These are phyloP conservation scores for Trichoderma aggressivum DNA, from an alignment of 2,329 filamentous ascomycete genomes.

Conservation along the genomic window DNA sequence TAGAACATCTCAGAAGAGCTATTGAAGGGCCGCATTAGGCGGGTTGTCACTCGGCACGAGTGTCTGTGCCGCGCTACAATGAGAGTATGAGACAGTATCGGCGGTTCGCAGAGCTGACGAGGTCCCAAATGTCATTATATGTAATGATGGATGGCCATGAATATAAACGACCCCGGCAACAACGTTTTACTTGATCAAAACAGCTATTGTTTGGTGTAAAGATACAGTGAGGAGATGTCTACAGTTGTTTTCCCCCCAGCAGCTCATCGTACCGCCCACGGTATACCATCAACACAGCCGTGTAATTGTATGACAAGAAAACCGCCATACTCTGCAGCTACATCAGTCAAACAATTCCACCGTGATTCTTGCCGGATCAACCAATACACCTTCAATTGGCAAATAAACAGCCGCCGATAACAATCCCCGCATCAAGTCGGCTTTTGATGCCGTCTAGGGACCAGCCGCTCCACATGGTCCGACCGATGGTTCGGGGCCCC, in stretches of 20 bases:
- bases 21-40: background rate
- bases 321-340: background rate
- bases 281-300: background rate
- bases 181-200: background rate
- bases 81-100: background rate
- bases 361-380: background rate
- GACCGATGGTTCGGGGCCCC: background rate
- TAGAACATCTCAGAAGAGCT: background rate
- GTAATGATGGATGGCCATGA: background rate
- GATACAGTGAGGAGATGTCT: background rate
- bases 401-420: background rate
- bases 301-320: background rate
- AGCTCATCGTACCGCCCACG: background rate
- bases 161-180: background rate
- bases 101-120: background rate
- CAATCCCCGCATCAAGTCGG: slow-evolving; percentile 3
- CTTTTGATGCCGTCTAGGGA: slow-evolving; percentile 15
- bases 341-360: background rate
- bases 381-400: background rate
- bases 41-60: background rate
- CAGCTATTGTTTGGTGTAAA: background rate
- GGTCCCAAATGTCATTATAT: too few species aligned
- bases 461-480: slow-evolving; percentile 13
- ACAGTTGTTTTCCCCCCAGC: background rate
- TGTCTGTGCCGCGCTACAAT: background rate